Evolutionary conservation across 2,329 filamentous ascomycete species (phyloP).

Genomic region (Fulvia fulva): DNA sequence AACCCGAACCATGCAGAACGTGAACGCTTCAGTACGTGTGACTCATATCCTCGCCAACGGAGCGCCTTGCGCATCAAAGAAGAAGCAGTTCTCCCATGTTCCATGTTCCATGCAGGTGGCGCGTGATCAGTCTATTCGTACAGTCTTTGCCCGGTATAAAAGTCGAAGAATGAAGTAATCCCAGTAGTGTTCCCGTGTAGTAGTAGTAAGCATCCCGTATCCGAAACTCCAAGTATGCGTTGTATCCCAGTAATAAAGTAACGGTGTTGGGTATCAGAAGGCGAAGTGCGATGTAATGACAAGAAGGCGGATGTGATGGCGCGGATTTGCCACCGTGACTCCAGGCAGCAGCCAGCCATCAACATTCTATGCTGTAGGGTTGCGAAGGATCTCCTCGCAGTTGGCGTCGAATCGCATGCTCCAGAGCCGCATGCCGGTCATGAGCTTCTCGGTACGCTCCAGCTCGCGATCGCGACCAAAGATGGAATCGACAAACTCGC

Average conservation of each 20-base stretch:
- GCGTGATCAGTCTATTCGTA: neutral
- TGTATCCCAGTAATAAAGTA: neutral
- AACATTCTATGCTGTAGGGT: conserved; percentile 40
- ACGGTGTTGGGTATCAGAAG: conserved; percentile 1
- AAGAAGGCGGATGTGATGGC: neutral
- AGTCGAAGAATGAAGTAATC: neutral
- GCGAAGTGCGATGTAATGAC: neutral
- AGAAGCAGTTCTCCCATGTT: neutral
- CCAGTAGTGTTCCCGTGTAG: neutral
- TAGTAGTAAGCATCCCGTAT: neutral
- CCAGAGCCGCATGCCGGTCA: conserved; percentile 84
- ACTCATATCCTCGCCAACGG: neutral
- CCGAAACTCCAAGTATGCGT: neutral
- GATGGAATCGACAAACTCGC: conserved; percentile 93
- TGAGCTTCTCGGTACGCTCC: conserved; percentile 85
- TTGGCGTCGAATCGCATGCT: conserved; percentile 93
- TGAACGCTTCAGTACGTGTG: neutral
- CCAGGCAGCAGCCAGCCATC: conserved; percentile 21
- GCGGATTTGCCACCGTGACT: conserved; percentile 12
- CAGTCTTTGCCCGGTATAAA: neutral
- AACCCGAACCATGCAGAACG: neutral
- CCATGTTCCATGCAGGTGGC: neutral
- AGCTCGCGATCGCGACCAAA: conserved; percentile 89
- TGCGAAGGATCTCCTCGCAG: conserved; percentile 78
- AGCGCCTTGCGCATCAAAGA: neutral